Percentiles rank a stretch among this genome's conserved stretches.
Evolutionary conservation across 495 filamentous ascomycete genomes (phyloP).

Genomic region (Penicillium samsonianum): DNA sequence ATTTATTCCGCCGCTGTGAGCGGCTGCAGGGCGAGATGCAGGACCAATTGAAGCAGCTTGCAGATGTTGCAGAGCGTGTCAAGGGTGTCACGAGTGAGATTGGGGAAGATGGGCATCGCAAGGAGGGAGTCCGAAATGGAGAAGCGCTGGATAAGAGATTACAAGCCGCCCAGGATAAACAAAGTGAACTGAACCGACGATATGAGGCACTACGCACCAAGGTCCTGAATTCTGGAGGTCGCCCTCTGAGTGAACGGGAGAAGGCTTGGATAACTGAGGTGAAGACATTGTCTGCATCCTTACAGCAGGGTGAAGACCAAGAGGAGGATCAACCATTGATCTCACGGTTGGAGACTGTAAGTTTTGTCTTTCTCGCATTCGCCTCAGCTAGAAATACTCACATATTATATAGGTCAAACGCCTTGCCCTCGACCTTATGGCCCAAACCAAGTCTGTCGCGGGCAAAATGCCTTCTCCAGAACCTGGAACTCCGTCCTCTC

Average conservation of each 20-base stretch:
- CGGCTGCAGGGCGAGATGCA: constrained; percentile 68
- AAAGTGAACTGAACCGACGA: constrained; percentile 58
- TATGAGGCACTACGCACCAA: constrained; percentile 66
- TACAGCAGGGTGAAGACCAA: constrained; percentile 27
- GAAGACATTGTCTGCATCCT: constrained; percentile 43
- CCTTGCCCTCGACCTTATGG: constrained; percentile 53
- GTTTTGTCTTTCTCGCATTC: constrained; percentile 23
- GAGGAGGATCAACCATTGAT: constrained; percentile 34
- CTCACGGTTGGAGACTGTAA: constrained; percentile 43
- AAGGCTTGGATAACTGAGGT: constrained; percentile 68
- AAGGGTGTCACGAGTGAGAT: constrained; percentile 66
- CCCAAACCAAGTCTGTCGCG: constrained; percentile 45
- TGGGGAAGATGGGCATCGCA: constrained; percentile 45
- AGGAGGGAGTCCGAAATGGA: constrained; percentile 46
- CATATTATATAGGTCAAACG: constrained; percentile 41
- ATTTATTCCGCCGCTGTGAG: constrained; percentile 78
- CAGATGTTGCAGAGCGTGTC: constrained; percentile 65
- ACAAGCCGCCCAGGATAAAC: constrained; percentile 56
- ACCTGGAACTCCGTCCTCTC: constrained; percentile 34
- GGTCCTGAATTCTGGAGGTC: constrained; percentile 56
- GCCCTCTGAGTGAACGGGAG: constrained; percentile 74
- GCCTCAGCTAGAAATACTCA: constrained; percentile 12
- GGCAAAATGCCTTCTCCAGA: constrained; percentile 33
- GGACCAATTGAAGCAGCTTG: constrained; percentile 67
- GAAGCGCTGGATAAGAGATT: constrained; percentile 61